These are phyloP conservation scores for Globisporangium echinulatum DNA, from an alignment of 352 stramenopile genomes.

Conservation along the genomic window DNA sequence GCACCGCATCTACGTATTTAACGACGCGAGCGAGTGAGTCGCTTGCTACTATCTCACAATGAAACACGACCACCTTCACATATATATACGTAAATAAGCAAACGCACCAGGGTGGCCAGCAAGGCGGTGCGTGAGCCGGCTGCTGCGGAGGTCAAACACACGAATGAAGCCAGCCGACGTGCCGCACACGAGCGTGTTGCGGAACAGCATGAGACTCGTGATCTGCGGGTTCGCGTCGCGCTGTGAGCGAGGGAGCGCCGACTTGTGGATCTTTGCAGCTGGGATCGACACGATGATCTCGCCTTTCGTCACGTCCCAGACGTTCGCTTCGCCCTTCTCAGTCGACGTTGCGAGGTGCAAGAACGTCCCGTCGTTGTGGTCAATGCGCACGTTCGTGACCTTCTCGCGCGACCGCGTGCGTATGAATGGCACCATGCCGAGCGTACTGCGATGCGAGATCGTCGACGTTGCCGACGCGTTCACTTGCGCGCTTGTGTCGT, in stretches of 20 bases:
- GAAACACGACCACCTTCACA: background rate
- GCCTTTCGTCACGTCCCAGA: constrained; percentile 85
- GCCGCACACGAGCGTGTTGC: constrained; percentile 81
- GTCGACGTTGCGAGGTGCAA: constrained; percentile 78
- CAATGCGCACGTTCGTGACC: constrained; percentile 71
- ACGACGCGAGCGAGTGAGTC: background rate
- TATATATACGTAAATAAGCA: too few species aligned
- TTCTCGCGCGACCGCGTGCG: constrained; percentile 73
- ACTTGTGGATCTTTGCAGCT: constrained; percentile 79
- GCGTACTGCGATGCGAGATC: constrained; percentile 67
- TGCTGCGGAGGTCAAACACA: constrained; percentile 80
- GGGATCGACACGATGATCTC: constrained; percentile 78
- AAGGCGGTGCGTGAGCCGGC: constrained; percentile 72
- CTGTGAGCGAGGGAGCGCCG: constrained; percentile 59
- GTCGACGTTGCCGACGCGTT: constrained; percentile 54
- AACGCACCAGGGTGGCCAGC: constrained; percentile 72
- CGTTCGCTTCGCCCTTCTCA: constrained; percentile 81
- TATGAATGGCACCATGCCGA: constrained; percentile 84
- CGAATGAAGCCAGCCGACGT: constrained; percentile 85
- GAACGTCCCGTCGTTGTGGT: constrained; percentile 75
- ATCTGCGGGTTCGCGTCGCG: constrained; percentile 67
- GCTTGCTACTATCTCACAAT: background rate
- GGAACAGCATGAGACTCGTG: constrained; percentile 84
- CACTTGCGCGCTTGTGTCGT: constrained; percentile 37
- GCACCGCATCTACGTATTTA: constrained; percentile 47